A percentile compares a stretch with the other conserved stretches of the same genome.
phyloP scores from a whole-genome alignment of 1,139 yeast species.

The Trichomonascaceae sp. region DNA sequence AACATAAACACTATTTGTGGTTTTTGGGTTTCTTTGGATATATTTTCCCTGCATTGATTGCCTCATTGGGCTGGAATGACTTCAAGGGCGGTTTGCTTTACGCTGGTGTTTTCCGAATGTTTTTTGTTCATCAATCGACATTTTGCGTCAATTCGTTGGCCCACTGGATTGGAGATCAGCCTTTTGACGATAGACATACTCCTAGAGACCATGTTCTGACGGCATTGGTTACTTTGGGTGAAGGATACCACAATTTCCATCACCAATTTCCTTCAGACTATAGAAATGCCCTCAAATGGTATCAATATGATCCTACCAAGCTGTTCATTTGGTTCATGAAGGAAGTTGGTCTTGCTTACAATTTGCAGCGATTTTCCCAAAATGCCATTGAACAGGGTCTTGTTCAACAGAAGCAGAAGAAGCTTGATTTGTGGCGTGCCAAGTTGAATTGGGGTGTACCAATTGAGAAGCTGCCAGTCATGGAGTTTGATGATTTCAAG shows the following conservation, averaged over 20 bases:
- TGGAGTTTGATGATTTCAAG: slow-evolving; percentile 81
- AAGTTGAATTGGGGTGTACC: slow-evolving; percentile 91
- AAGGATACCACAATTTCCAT: slow-evolving; percentile 98
- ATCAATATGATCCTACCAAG: slow-evolving; percentile 98
- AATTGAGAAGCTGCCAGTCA: slow-evolving; percentile 76
- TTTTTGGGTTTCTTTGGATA: slow-evolving; percentile 65
- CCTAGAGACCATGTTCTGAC: slow-evolving; percentile 95
- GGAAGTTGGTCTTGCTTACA: slow-evolving; percentile 78
- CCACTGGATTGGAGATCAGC: slow-evolving; percentile 97
- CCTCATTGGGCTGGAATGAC: slow-evolving; percentile 83
- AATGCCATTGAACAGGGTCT: slow-evolving; percentile 96
- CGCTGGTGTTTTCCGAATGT: slow-evolving; percentile 81
- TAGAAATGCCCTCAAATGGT: slow-evolving; percentile 97
- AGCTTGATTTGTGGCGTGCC: slow-evolving; percentile 72
- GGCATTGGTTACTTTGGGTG: slow-evolving; percentile 94
- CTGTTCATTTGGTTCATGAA: slow-evolving; percentile 63
- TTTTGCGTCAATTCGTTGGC: slow-evolving; percentile 98
- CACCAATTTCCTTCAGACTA: slow-evolving; percentile 99
- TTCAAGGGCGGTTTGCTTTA: slow-evolving; percentile 88
- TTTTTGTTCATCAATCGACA: slow-evolving; percentile 91
- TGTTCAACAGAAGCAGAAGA: slow-evolving; percentile 94
- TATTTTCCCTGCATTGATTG: slow-evolving; percentile 65
- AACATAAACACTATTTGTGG: slow-evolving; percentile 82
- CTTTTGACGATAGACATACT: slow-evolving; percentile 95
- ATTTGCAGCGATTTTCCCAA: slow-evolving; percentile 87